These are phyloP conservation scores for Ogataea neopini DNA, from an alignment of 805 yeast genomes.

Conservation along the genomic window DNA sequence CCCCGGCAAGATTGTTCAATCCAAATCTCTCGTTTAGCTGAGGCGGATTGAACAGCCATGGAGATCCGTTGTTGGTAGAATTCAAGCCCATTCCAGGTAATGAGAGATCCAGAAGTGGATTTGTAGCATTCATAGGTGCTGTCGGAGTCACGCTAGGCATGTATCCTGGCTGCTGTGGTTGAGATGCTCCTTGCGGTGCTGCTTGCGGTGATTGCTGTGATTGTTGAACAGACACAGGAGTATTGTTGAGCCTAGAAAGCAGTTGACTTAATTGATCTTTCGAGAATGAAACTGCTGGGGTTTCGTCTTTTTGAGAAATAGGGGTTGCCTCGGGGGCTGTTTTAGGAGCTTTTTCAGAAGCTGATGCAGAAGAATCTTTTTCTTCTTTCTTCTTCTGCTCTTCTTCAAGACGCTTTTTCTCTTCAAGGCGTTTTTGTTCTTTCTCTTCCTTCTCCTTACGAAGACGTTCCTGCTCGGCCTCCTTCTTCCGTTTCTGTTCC, in stretches of 20 bases:
- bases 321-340: no score
- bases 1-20: neutral
- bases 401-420: conserved; percentile 32
- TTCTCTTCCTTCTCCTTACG: conserved; percentile 37
- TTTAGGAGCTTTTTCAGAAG: no score
- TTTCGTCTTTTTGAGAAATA: no score
- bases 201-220: neutral
- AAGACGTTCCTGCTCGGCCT: conserved; percentile 40
- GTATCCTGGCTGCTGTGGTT: neutral
- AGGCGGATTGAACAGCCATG: conserved; percentile 5
- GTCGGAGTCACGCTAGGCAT: neutral
- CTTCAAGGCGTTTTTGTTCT: conserved; percentile 41
- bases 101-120: conserved; percentile 19
- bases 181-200: neutral
- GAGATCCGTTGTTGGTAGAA: neutral
- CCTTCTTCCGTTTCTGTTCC: conserved; percentile 41
- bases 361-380: neutral
- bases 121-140: neutral
- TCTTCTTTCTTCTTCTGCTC: conserved; percentile 37
- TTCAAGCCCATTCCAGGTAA: conserved; percentile 10
- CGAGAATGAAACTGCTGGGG: conserved; percentile 12
- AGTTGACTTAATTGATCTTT: conserved; percentile 21
- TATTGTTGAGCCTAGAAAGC: conserved; percentile 14
- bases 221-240: conserved; percentile 4
- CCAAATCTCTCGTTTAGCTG: conserved; percentile 1